Percentiles rank a stretch among this genome's conserved stretches.
These are phyloP conservation scores for Xerocomellus amylosporus DNA, from an alignment of 768 basidiomycete genomes.

Conservation along the genomic window DNA sequence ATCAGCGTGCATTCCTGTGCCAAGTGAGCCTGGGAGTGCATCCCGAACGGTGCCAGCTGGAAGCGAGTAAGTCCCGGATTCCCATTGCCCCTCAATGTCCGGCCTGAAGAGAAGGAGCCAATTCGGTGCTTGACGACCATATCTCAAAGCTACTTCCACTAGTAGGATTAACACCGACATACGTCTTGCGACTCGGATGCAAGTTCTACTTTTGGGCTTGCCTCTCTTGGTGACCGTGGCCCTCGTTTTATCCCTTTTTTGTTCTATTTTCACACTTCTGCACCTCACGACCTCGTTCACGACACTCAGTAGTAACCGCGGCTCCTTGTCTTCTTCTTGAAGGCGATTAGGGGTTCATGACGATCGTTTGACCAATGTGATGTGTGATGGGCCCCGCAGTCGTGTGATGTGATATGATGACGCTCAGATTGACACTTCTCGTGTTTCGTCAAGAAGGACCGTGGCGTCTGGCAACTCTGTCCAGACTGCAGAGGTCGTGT, in stretches of 20 bases:
- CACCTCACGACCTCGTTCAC: constrained; percentile 10
- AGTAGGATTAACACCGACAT: constrained; percentile 8
- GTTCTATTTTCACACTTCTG: background rate
- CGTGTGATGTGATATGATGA: too few relatives aligned
- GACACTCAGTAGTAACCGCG: constrained; percentile 6
- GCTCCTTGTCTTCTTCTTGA: background rate
- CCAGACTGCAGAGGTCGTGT: too few relatives aligned
- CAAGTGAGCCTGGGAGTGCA: background rate
- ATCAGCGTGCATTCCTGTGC: constrained; percentile 14
- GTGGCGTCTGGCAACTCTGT: too few relatives aligned
- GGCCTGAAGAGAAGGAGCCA: too few relatives aligned
- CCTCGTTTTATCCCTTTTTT: background rate
- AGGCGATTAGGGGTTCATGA: background rate
- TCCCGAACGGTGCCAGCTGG: background rate
- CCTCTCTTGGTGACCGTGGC: background rate
- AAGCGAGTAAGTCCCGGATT: background rate
- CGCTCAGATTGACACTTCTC: too few relatives aligned
- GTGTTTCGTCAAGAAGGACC: too few relatives aligned
- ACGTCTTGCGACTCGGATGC: background rate
- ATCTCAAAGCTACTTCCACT: too few relatives aligned
- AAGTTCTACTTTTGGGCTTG: background rate
- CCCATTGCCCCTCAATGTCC: background rate
- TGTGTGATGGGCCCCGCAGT: too few relatives aligned
- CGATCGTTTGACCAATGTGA: constrained; percentile 1
- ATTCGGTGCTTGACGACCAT: too few relatives aligned